phyloP scores from a whole-genome alignment of 2,329 filamentous ascomycete species.

The Trichoderma sp. region DNA sequence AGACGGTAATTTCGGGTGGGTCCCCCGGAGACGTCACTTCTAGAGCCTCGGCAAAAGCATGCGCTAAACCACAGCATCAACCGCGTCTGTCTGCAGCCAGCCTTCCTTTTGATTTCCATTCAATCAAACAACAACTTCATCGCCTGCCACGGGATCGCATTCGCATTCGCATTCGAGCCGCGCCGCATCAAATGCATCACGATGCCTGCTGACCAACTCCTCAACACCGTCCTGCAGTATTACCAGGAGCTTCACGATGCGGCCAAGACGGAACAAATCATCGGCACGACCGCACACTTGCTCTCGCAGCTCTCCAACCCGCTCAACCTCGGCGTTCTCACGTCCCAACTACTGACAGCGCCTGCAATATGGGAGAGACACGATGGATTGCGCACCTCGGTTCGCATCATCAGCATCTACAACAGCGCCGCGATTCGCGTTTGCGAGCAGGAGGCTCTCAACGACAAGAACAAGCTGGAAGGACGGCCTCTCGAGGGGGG shows the following conservation, averaged over 20 bases:
- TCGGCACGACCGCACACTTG: slow-evolving; percentile 67
- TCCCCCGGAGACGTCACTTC: slow-evolving; percentile 18
- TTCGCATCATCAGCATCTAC: slow-evolving; percentile 70
- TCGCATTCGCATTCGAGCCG: background rate
- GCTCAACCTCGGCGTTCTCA: slow-evolving; percentile 71
- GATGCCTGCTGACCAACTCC: slow-evolving; percentile 68
- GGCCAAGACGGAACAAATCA: slow-evolving; percentile 55
- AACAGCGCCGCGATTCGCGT: slow-evolving; percentile 64
- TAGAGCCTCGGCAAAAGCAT: slow-evolving; percentile 33
- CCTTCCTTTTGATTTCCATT: background rate
- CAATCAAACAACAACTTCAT: background rate
- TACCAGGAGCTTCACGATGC: slow-evolving; percentile 57
- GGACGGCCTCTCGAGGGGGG: slow-evolving; percentile 40
- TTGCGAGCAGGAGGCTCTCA: slow-evolving; percentile 49
- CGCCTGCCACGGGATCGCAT: background rate
- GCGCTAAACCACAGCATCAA: slow-evolving; percentile 11
- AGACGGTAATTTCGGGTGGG: slow-evolving; percentile 10
- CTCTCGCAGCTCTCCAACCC: slow-evolving; percentile 72
- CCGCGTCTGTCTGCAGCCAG: background rate
- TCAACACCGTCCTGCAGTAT: slow-evolving; percentile 65
- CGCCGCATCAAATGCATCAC: slow-evolving; percentile 14
- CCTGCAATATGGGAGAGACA: slow-evolving; percentile 69
- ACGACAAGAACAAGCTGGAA: slow-evolving; percentile 27
- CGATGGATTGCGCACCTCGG: slow-evolving; percentile 61
- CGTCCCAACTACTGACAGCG: slow-evolving; percentile 69